phyloP scores from a whole-genome alignment of 2,329 filamentous ascomycete species.

The Paecilomyces niveus region DNA sequence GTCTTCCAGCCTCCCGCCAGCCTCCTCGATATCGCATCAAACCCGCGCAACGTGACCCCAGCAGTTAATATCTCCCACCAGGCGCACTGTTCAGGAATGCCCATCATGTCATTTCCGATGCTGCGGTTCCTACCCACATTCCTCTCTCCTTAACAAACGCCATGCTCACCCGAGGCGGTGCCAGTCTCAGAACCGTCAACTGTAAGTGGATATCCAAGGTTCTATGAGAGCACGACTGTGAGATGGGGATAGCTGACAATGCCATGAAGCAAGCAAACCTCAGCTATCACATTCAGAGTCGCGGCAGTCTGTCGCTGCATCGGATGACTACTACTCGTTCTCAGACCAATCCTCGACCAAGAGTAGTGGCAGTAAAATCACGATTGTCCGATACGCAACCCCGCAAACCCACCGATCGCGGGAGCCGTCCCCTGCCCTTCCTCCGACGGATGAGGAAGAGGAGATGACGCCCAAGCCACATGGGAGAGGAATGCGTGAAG shows the following conservation, averaged over 20 bases:
- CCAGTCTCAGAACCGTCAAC: slow-evolving; percentile 31
- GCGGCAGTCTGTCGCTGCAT: slow-evolving; percentile 41
- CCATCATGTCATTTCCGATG: background rate
- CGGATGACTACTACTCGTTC: slow-evolving; percentile 44
- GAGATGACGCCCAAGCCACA: slow-evolving; percentile 11
- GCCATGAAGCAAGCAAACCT: slow-evolving; percentile 33
- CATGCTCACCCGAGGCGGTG: slow-evolving; percentile 19
- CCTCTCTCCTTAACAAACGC: slow-evolving; percentile 12
- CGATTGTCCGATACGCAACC: slow-evolving; percentile 37
- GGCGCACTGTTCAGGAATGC: background rate
- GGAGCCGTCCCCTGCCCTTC: slow-evolving; percentile 17
- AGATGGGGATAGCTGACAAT: slow-evolving; percentile 4
- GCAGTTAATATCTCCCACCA: background rate
- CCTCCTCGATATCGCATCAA: background rate
- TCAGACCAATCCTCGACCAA: slow-evolving; percentile 29
- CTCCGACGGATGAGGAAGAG: slow-evolving; percentile 2
- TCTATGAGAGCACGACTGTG: slow-evolving; percentile 16
- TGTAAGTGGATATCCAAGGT: slow-evolving; percentile 21
- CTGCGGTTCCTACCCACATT: slow-evolving; percentile 8
- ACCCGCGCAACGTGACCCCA: background rate
- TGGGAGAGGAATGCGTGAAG: background rate
- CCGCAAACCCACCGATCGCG: slow-evolving; percentile 31
- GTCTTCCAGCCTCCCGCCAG: background rate
- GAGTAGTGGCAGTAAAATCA: slow-evolving; percentile 24
- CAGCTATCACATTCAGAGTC: slow-evolving; percentile 37